Evolutionary conservation across 2,329 filamentous ascomycete genomes (phyloP).

Genomic region (Daldinia sp.): DNA sequence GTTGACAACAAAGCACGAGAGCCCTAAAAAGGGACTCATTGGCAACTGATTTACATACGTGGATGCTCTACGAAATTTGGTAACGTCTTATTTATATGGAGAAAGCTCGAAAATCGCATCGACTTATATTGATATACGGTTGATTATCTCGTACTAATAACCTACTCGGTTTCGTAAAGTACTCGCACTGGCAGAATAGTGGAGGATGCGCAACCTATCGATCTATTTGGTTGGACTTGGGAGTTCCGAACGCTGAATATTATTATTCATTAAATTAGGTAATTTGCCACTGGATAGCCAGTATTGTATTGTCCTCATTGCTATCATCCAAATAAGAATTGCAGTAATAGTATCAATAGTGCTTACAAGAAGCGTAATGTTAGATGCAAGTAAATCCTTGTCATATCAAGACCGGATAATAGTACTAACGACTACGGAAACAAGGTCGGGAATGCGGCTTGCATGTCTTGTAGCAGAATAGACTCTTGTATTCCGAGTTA

Average conservation of each 20-base stretch:
- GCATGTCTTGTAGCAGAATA: neutral
- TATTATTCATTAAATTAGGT: neutral
- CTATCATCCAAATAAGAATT: too few relatives aligned
- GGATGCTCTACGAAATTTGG: slow-evolving; percentile 1
- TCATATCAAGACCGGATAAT: neutral
- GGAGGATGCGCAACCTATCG: neutral
- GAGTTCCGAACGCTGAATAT: neutral
- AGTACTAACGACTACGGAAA: too few relatives aligned
- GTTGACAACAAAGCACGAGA: slow-evolving; percentile 4
- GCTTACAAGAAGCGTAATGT: neutral
- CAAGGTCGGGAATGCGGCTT: neutral
- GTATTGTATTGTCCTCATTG: neutral
- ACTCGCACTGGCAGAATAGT: slow-evolving; percentile 4
- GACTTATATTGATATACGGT: neutral
- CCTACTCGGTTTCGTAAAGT: neutral
- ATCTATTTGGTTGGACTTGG: neutral
- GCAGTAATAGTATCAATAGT: neutral
- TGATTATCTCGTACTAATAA: neutral
- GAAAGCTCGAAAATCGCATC: neutral
- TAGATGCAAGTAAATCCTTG: neutral
- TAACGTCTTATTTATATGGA: slow-evolving; percentile 6
- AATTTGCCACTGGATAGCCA: slow-evolving; percentile 5
- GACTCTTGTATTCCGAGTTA: neutral
- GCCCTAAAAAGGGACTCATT: slow-evolving; percentile 5
- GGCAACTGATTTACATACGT: slow-evolving; percentile 13